These are phyloP conservation scores for Termitomyces sp. DNA, from an alignment of 768 basidiomycete genomes.

Conservation along the genomic window DNA sequence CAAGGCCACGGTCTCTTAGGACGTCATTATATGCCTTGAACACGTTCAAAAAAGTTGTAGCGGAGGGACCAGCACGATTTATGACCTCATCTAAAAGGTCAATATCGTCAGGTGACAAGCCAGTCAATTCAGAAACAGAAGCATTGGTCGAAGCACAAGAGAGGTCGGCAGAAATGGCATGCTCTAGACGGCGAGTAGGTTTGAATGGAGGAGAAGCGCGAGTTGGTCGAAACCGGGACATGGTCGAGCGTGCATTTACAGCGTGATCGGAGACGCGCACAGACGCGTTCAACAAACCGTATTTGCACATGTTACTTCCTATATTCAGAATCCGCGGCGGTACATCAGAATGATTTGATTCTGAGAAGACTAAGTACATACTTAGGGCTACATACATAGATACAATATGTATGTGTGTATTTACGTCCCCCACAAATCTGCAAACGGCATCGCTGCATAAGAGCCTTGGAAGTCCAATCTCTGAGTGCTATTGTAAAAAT, in stretches of 20 bases:
- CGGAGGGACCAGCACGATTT: conserved; percentile 53
- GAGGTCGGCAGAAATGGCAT: conserved; percentile 23
- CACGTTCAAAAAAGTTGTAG: conserved; percentile 74
- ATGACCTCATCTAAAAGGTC: conserved; percentile 74
- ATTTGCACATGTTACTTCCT: conserved; percentile 7
- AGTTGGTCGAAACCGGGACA: conserved; percentile 42
- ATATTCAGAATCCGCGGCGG: not conserved
- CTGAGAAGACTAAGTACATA: no score
- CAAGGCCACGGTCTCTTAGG: conserved; percentile 66
- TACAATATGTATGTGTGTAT: not conserved
- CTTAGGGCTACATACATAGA: not conserved
- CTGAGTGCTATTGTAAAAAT: not conserved
- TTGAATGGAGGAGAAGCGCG: conserved; percentile 43
- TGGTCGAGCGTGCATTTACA: conserved; percentile 11
- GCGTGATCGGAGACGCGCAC: not conserved
- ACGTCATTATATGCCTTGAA: conserved; percentile 84
- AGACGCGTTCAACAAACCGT: conserved; percentile 8
- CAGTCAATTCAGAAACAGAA: conserved; percentile 45
- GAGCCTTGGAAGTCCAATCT: conserved; percentile 6
- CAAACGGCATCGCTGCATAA: conserved; percentile 3
- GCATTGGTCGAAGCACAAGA: conserved; percentile 31
- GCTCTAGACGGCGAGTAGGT: conserved; percentile 16
- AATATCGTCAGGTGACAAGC: conserved; percentile 51
- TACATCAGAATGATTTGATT: no score
- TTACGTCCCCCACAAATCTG: conserved; percentile 11